A percentile compares a stretch with the other conserved stretches of the same genome.
phyloP scores from a whole-genome alignment of 164 flowering plant genomes.

The Dillenia suffruticosa region DNA sequence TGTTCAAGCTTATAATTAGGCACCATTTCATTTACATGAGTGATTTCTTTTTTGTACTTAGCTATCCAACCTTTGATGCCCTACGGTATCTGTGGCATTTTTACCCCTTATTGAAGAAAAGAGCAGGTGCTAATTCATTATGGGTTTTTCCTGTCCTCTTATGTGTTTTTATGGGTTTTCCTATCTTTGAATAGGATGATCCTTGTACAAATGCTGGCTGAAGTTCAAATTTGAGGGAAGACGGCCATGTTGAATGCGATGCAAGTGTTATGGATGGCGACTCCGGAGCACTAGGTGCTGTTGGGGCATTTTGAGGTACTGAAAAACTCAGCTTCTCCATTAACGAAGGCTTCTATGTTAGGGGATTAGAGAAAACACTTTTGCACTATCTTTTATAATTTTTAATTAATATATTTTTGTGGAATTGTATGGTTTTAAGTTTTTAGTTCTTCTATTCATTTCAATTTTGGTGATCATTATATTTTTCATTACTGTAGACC shows the following conservation, averaged over 20 bases:
- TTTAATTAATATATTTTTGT: not conserved
- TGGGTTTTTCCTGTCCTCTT: slow-evolving; percentile 2
- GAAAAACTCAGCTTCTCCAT: not conserved
- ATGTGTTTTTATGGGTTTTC: no score
- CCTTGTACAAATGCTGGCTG: slow-evolving; percentile 94
- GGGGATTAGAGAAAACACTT: no score
- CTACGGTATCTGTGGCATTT: no score
- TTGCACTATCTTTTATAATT: no score
- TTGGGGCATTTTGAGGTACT: slow-evolving; percentile 93
- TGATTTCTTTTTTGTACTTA: no score
- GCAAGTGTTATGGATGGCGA: slow-evolving; percentile 95
- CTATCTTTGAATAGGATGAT: slow-evolving; percentile 97
- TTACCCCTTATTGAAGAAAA: no score
- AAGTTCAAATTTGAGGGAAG: slow-evolving; percentile 91
- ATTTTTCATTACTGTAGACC: slow-evolving; percentile 44
- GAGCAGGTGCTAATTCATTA: no score
- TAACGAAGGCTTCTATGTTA: no score
- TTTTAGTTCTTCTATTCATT: no score
- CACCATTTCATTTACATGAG: no score
- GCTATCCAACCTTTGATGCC: no score
- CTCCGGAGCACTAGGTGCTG: slow-evolving; percentile 93
- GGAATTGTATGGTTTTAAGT: not conserved
- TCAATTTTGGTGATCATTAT: slow-evolving; percentile 13
- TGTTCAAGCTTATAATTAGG: no score
- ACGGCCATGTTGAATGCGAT: slow-evolving; percentile 94